Evolutionary conservation across 139 green algal genomes (phyloP).

Genomic region (Mesostigma viride): DNA sequence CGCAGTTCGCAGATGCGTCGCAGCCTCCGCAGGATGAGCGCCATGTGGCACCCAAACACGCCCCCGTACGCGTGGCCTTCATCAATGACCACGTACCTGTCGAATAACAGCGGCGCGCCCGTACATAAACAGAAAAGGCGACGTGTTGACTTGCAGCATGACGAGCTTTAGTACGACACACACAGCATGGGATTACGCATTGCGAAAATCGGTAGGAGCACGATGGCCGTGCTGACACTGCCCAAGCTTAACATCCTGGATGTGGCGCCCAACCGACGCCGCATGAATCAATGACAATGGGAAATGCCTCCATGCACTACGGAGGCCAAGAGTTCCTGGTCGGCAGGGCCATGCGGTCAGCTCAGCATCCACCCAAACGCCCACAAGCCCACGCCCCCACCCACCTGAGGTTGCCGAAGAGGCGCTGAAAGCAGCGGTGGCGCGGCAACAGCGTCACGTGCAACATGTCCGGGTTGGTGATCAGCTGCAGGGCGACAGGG

Average conservation of each 20-base stretch:
- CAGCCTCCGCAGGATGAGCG: constrained; percentile 74
- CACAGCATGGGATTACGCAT: too few relatives aligned
- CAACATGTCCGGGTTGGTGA: constrained; percentile 98
- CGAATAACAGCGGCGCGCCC: neutral
- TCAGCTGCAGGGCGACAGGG: constrained; percentile 55
- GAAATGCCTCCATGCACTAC: too few relatives aligned
- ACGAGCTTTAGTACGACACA: too few relatives aligned
- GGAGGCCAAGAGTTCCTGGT: too few relatives aligned
- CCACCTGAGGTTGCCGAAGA: constrained; percentile 57
- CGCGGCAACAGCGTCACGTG: constrained; percentile 70
- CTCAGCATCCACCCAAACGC: too few relatives aligned
- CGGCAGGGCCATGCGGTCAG: too few relatives aligned
- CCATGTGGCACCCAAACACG: constrained; percentile 82
- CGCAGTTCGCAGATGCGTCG: constrained; percentile 58
- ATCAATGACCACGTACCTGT: constrained; percentile 70
- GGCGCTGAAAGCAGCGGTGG: constrained; percentile 50
- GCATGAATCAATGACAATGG: too few relatives aligned
- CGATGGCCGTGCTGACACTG: neutral
- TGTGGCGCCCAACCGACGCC: too few relatives aligned
- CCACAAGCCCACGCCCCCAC: too few relatives aligned
- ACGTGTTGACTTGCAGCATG: neutral
- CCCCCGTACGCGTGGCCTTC: constrained; percentile 70
- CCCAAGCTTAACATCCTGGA: too few relatives aligned
- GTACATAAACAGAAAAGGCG: neutral
- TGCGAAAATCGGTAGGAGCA: neutral